Evolutionary conservation across 2,329 filamentous ascomycete species (phyloP).

Genomic region (Penicillium sp.): DNA sequence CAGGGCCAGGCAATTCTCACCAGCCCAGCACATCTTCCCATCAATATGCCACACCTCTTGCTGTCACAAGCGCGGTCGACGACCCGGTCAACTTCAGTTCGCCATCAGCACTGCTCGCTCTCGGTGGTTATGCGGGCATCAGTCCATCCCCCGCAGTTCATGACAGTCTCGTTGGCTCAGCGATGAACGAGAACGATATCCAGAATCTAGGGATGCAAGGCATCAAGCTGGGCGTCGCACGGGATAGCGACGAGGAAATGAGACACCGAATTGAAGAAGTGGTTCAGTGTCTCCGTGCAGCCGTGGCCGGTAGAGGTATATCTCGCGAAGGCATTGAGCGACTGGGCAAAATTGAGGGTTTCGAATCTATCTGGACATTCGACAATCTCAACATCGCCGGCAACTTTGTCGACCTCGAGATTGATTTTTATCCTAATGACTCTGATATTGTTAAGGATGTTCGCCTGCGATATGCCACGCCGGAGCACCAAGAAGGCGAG

Average conservation of each 20-base stretch:
- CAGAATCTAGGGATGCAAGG: constrained; percentile 40
- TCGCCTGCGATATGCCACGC: constrained; percentile 44
- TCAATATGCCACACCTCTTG: constrained; percentile 45
- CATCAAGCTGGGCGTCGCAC: constrained; percentile 35
- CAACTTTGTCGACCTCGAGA: constrained; percentile 48
- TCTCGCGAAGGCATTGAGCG: constrained; percentile 45
- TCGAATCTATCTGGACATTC: constrained; percentile 49
- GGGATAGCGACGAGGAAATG: constrained; percentile 44
- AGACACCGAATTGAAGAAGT: constrained; percentile 43
- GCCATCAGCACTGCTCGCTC: constrained; percentile 44
- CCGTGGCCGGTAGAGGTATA: constrained; percentile 44
- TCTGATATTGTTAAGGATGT: constrained; percentile 44
- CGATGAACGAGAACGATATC: constrained; percentile 41
- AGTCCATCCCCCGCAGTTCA: constrained; percentile 41
- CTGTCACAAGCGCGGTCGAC: constrained; percentile 36
- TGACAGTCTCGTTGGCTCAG: constrained; percentile 35
- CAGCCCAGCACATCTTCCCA: constrained; percentile 39
- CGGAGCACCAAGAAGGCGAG: constrained; percentile 41
- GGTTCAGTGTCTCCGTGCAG: constrained; percentile 39
- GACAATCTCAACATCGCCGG: constrained; percentile 47
- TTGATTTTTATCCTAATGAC: constrained; percentile 40
- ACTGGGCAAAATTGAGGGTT: constrained; percentile 43
- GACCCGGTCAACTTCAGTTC: constrained; percentile 46
- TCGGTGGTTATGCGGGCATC: constrained; percentile 44
- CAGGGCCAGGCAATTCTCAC: constrained; percentile 35